Evolutionary conservation across 345 rosid species (phyloP), one percentile per base, ranked within the genome.

Genomic region (Adansonia digitata): DNA sequence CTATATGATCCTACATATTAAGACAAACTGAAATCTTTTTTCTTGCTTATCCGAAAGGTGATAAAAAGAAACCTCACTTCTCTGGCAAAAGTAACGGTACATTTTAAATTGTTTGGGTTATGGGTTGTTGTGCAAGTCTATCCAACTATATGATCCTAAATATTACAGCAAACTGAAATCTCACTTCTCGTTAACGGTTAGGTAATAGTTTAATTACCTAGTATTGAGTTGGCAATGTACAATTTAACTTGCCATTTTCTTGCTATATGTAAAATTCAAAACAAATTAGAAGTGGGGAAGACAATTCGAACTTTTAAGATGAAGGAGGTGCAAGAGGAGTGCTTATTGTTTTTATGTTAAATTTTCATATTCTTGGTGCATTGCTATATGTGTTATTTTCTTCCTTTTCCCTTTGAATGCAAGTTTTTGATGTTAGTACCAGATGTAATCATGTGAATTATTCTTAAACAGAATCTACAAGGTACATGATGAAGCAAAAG

Each of bases 401-500:
- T 45, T 18, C 14, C 7, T 24, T 56, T 14, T 61, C 5, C n/a
- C 66, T 14, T 15, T 7, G 66, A 31, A 31, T 34, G 45, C 43
- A 17, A 56, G 34, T 17, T 22, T 49, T 18, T 49, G 22, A 49
- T 17, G 55, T 20, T 17, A 10, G 4, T 46, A 69, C 39, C 15
- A 49, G 9, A 22, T 66, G 51, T 65, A 26, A 29, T 63, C 5
- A 22, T 2, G 46, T 5, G 46, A 55, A 59, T 35, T 20, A 65
- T 67, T 70, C 31, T 35, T 73, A 63, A 74, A 80, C 86, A 94
- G 98, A 83, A 92, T 94, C 72, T 94, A 94, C 86, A 91, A 90
- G 79, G 94, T 94, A 48, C 98, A 94, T 22, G 98, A 94, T 79
- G 98, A 94, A 81, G 98, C 98, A 24, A 94, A 94, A 84, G 98